Conservation (phyloP, 1,139 yeast species). For the Candida tropicalis region DNA sequence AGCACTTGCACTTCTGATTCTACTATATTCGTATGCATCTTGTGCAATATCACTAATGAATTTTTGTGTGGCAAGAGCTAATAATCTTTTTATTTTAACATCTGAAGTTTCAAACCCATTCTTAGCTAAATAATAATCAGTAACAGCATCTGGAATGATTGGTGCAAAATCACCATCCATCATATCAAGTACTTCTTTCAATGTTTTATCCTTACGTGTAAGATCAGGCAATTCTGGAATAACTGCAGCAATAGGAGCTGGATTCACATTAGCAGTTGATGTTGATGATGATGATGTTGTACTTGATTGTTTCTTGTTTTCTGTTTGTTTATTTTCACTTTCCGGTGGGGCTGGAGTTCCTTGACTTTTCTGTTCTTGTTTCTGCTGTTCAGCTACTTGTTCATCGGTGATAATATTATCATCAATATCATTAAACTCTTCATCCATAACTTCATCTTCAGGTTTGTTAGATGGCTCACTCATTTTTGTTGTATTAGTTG, state of each 20-base stretch:
- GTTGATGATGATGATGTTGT: slow-evolving; percentile 13
- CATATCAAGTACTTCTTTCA: slow-evolving; percentile 80
- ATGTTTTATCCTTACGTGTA: slow-evolving; percentile 81
- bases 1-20: slow-evolving; percentile 83
- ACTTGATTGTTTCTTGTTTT: slow-evolving; percentile 14
- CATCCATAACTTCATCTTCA: slow-evolving; percentile 22
- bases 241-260: slow-evolving; percentile 16
- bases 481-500: neutral
- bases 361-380: slow-evolving; percentile 5
- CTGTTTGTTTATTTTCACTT: slow-evolving; percentile 8
- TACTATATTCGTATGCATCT: slow-evolving; percentile 93
- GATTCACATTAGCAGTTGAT: slow-evolving; percentile 14
- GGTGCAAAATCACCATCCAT: slow-evolving; percentile 93
- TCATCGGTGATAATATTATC: slow-evolving; percentile 15
- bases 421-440: slow-evolving; percentile 34
- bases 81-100: slow-evolving; percentile 74
- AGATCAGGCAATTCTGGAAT: slow-evolving; percentile 67
- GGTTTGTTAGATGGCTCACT: slow-evolving; percentile 7
- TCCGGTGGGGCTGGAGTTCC: slow-evolving; percentile 3
- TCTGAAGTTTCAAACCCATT: slow-evolving; percentile 89
- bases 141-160: slow-evolving; percentile 96
- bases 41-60: slow-evolving; percentile 93
- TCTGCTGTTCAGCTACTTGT: neutral
- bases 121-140: slow-evolving; percentile 86
- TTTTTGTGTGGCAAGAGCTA: slow-evolving; percentile 95